Percentiles rank a stretch among this genome's conserved stretches.
Evolutionary conservation across 176 grass and related monocot species (phyloP).

Genomic region (Miscanthus lutarioriparius): DNA sequence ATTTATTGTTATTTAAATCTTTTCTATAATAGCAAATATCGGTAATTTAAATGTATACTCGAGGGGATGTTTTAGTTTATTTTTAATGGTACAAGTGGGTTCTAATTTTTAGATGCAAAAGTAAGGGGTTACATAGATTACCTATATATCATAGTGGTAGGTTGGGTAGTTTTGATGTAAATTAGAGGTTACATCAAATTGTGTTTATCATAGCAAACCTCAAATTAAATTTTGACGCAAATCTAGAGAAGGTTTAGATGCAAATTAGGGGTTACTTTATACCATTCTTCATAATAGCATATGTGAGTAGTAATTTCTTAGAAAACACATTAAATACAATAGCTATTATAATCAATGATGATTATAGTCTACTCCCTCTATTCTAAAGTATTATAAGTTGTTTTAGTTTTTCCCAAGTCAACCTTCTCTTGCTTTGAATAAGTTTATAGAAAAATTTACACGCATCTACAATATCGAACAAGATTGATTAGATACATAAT

Average conservation of each 20-base stretch:
- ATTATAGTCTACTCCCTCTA: background rate
- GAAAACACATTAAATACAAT: background rate
- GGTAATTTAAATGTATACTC: background rate
- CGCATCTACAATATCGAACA: background rate
- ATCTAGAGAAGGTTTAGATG: background rate
- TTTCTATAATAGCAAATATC: background rate
- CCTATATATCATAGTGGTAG: background rate
- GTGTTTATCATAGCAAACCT: background rate
- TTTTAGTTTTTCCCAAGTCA: background rate
- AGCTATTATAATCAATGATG: background rate
- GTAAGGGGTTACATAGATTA: background rate
- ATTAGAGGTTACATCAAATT: too few species aligned
- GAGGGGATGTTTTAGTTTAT: background rate
- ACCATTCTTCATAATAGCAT: background rate
- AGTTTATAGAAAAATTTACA: background rate
- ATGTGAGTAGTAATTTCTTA: background rate
- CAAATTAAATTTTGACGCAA: background rate
- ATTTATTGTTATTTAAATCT: too few species aligned
- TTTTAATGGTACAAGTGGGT: background rate
- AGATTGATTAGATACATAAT: background rate
- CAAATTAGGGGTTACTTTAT: background rate
- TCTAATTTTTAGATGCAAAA: background rate
- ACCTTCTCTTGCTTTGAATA: background rate
- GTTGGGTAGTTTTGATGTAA: too few species aligned
- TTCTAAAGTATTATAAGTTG: background rate